Evolutionary conservation across 495 filamentous ascomycete genomes (phyloP).

Genomic region (Mycothermus thermophilus): DNA sequence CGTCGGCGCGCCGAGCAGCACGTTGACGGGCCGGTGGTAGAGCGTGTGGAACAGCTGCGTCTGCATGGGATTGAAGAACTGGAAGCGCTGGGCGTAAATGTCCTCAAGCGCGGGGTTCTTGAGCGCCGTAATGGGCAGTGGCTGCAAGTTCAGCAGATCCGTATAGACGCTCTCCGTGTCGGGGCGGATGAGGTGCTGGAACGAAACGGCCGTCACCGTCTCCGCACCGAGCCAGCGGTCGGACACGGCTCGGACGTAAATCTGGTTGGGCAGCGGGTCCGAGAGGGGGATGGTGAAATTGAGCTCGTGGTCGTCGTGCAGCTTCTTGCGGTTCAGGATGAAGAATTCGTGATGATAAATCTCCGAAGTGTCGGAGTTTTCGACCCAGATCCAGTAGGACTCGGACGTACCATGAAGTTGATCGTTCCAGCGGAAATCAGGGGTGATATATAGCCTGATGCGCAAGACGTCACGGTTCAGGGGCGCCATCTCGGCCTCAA

Average conservation of each 20-base stretch:
- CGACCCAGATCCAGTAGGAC: conserved; percentile 97
- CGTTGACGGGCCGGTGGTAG: conserved; percentile 82
- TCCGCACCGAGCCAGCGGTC: conserved; percentile 97
- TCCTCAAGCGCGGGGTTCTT: conserved; percentile 80
- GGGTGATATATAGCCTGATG: conserved; percentile 68
- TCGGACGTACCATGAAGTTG: conserved; percentile 88
- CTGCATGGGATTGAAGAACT: conserved; percentile 98
- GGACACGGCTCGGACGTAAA: conserved; percentile 86
- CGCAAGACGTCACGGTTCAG: conserved; percentile 88
- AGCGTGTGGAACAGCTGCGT: conserved; percentile 94
- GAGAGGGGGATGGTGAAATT: conserved; percentile 95
- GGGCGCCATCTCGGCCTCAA: conserved; percentile 90
- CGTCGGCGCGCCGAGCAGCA: conserved; percentile 91
- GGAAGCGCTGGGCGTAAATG: conserved; percentile 75
- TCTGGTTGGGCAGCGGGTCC: conserved; percentile 84
- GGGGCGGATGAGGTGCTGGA: conserved; percentile 92
- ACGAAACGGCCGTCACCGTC: conserved; percentile 85
- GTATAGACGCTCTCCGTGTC: conserved; percentile 98
- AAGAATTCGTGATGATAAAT: conserved; percentile 98
- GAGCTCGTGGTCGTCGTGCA: conserved; percentile 88
- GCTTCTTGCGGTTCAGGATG: conserved; percentile 74
- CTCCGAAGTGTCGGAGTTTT: conserved; percentile 93
- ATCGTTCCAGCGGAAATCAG: conserved; percentile 94
- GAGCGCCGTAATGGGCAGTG: conserved; percentile 73
- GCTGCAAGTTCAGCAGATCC: conserved; percentile 81